phyloP scores from a whole-genome alignment of 257 asterid species.

The Salvia splendens region DNA sequence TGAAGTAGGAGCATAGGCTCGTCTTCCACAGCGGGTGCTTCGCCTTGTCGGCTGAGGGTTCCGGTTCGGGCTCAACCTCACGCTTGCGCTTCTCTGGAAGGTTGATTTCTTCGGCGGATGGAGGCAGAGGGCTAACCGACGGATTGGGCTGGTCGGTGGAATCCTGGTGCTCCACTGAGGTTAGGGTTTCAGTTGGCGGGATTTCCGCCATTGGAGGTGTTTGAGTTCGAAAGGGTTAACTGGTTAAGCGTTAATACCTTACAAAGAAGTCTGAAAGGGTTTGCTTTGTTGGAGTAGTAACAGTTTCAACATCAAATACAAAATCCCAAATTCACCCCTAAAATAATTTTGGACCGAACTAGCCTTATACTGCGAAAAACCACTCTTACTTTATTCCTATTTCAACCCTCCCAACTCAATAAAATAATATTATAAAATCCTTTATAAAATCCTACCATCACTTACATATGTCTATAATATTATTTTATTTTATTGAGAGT shows the following conservation, averaged over 20 bases:
- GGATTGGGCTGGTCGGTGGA: slow-evolving; percentile 35
- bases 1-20: slow-evolving; percentile 82
- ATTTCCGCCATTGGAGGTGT: slow-evolving; percentile 34
- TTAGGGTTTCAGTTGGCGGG: slow-evolving; percentile 58
- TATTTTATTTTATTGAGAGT: too few relatives aligned
- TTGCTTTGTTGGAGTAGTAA: neutral
- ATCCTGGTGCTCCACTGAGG: slow-evolving; percentile 40
- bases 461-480: too few relatives aligned
- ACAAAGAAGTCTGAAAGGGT: neutral
- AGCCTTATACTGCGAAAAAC: too few relatives aligned
- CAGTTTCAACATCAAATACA: neutral
- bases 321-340: neutral
- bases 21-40: slow-evolving; percentile 79
- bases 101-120: slow-evolving; percentile 23
- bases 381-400: too few relatives aligned
- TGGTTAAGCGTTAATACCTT: neutral
- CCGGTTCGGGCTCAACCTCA: slow-evolving; percentile 42
- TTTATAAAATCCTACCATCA: too few relatives aligned
- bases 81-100: slow-evolving; percentile 68
- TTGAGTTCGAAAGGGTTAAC: slow-evolving; percentile 10
- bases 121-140: slow-evolving; percentile 26
- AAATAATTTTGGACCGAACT: neutral
- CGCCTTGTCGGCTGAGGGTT: slow-evolving; percentile 29
- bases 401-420: too few relatives aligned
- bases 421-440: too few relatives aligned